Evolutionary conservation across 1,284 basidiomycete species (phyloP).

Genomic region (Lentinus polychrous): DNA sequence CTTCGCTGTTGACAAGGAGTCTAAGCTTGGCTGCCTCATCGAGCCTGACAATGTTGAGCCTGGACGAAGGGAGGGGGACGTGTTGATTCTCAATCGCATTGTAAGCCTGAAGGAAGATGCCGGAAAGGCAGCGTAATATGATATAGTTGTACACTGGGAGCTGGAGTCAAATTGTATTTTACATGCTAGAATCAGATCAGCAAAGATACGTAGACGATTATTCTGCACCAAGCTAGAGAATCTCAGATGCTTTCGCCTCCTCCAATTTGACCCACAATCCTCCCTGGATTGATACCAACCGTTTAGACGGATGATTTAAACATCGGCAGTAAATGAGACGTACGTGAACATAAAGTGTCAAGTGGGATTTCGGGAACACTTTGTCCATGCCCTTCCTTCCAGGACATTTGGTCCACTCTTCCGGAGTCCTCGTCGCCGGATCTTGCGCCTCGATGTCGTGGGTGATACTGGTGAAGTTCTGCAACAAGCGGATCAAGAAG

Average conservation of each 20-base stretch:
- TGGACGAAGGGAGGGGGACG: conserved; percentile 59
- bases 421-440: conserved; percentile 24
- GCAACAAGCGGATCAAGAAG: conserved; percentile 35
- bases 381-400: conserved; percentile 32
- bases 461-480: conserved; percentile 38
- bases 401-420: conserved; percentile 23
- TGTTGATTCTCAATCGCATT: conserved; percentile 86
- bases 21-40: conserved; percentile 58
- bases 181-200: not conserved
- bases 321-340: conserved; percentile 2
- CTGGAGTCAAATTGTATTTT: not conserved
- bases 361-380: conserved; percentile 28
- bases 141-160: not conserved
- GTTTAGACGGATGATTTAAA: not conserved
- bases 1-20: conserved; percentile 89
- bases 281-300: conserved; percentile 12
- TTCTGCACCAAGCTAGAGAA: not conserved
- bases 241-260: conserved; percentile 12
- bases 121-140: conserved; percentile 53
- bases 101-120: conserved; percentile 95
- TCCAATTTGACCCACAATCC: conserved; percentile 23
- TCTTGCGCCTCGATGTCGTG: conserved; percentile 29
- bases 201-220: not conserved
- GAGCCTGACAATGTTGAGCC: conserved; percentile 40
- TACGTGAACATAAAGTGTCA: conserved; percentile 36